Base-by-base conservation (phyloP, 2,329 filamentous ascomycete species). In the Fusarium sp. region DNA sequence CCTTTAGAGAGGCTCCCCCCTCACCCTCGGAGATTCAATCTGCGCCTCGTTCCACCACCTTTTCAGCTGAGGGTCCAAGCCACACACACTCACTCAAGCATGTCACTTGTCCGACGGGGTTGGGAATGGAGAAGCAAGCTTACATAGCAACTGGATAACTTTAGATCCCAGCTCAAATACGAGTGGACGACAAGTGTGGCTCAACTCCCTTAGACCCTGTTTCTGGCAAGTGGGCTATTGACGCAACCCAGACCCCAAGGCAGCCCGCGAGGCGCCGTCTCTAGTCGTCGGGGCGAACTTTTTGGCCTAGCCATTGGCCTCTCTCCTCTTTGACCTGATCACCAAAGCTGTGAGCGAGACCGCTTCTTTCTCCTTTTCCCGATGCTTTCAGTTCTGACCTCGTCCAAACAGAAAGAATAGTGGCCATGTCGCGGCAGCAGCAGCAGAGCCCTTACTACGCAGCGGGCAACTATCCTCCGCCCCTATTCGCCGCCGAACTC, bases 401-500 rank as follows among this genome's bases (percentile, higher is more conserved):
- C n/a, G 30, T 27, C 9, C 22, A 40, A 59, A 35, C 22, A 27
- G 37, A 40, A 62, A 30, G 30, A 27, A 64, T 43, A 59, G 47
- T 32, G 27, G 27, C 30, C 30, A 78, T 78, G 76, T 45, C 74
- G 20, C 71, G 12, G n/a, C 43, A 45, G 7, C 37, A 38, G 8
- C 43, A 47, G 20, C 43, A 63, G 32, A 60, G 64, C 59, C 58
- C 61, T 60, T 66, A 69, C 58, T 65, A 69, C 58, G 65, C 20
- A 20, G 20, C 62, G n/a, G 65, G 65, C 59, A 69, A 68, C 56
- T 75, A 65, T 63, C 71, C 76, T 22, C 78, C 76, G 54, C 78
- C 78, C 59, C 59, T 75, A 52, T 80, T 81, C 71, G 70, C 76
- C 67, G 79, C 79, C 68, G 80, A 82, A 63, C 80, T 82, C 40